phyloP scores from a whole-genome alignment of 495 filamentous ascomycete species.

The Penicillium paradoxum region DNA sequence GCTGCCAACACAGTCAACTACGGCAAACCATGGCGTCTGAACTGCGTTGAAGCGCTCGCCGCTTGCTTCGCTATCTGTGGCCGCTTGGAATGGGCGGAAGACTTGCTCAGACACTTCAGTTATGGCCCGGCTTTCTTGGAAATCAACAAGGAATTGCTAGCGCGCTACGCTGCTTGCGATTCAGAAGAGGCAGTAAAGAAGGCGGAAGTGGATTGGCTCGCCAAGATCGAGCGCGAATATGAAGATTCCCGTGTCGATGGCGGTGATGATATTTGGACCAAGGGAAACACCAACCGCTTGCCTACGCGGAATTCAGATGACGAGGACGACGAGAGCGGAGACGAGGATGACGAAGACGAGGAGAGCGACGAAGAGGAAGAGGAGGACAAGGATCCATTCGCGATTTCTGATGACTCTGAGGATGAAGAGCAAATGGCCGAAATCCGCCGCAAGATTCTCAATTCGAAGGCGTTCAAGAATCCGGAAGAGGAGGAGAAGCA shows the following conservation, averaged over 20 bases:
- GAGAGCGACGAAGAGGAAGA: constrained; percentile 48
- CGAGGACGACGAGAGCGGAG: constrained; percentile 50
- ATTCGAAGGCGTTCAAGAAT: constrained; percentile 80
- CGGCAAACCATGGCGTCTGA: constrained; percentile 87
- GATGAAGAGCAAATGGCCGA: constrained; percentile 91
- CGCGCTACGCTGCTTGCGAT: constrained; percentile 76
- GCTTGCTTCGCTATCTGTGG: constrained; percentile 91
- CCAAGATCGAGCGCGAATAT: constrained; percentile 85
- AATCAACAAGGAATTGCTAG: constrained; percentile 78
- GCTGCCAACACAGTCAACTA: constrained; percentile 98
- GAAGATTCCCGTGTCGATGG: constrained; percentile 63
- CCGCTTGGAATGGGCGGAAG: constrained; percentile 81
- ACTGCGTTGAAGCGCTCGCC: constrained; percentile 92
- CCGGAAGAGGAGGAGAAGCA: constrained; percentile 48
- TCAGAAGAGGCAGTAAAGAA: constrained; percentile 85
- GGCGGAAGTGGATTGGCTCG: constrained; percentile 81
- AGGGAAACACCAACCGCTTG: constrained; percentile 77
- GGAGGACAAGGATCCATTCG: constrained; percentile 58
- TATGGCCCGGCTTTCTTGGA: constrained; percentile 84
- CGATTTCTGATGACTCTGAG: constrained; percentile 70
- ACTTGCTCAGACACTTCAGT: constrained; percentile 74
- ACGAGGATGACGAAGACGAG: constrained; percentile 43
- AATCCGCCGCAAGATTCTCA: constrained; percentile 74
- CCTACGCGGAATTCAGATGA: constrained; percentile 45
- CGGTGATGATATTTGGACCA: constrained; percentile 70